These are phyloP conservation scores for Syncephalastrum sp. DNA, from an alignment of 371 early-diverging fungal species.

Conservation along the genomic window DNA sequence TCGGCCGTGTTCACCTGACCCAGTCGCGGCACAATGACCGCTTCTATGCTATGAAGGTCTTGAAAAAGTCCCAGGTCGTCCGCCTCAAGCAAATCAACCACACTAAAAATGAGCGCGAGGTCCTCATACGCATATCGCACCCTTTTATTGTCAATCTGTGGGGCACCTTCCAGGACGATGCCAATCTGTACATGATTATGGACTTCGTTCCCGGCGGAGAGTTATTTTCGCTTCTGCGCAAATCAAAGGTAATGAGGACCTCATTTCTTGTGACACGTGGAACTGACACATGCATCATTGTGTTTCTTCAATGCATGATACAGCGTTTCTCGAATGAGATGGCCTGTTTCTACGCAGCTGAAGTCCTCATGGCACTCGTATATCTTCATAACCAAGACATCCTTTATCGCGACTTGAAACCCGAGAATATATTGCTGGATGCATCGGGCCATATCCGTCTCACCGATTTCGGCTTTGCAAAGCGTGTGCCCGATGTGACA, in stretches of 20 bases:
- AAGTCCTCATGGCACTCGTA: conserved; percentile 86
- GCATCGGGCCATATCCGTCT: conserved; percentile 94
- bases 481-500: conserved; percentile 57
- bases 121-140: conserved; percentile 77
- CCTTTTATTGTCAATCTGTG: conserved; percentile 92
- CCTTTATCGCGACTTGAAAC: conserved; percentile 95
- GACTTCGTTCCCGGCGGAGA: conserved; percentile 96
- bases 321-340: conserved; percentile 81
- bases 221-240: conserved; percentile 77
- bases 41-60: conserved; percentile 90
- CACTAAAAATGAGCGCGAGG: conserved; percentile 86
- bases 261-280: no score
- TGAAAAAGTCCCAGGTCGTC: conserved; percentile 90
- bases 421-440: conserved; percentile 93
- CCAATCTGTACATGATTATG: conserved; percentile 90
- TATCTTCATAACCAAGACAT: conserved; percentile 90
- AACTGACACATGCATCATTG: no score
- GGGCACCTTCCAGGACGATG: conserved; percentile 81
- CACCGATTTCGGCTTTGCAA: conserved; percentile 99
- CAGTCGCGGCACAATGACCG: conserved; percentile 82
- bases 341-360: conserved; percentile 88
- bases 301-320: conserved; percentile 12
- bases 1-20: conserved; percentile 94
- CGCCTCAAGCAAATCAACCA: conserved; percentile 94
- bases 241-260: conserved; percentile 12